Base-by-base conservation (phyloP, 345 rosid genomes). In the Ailanthus altissimus region DNA sequence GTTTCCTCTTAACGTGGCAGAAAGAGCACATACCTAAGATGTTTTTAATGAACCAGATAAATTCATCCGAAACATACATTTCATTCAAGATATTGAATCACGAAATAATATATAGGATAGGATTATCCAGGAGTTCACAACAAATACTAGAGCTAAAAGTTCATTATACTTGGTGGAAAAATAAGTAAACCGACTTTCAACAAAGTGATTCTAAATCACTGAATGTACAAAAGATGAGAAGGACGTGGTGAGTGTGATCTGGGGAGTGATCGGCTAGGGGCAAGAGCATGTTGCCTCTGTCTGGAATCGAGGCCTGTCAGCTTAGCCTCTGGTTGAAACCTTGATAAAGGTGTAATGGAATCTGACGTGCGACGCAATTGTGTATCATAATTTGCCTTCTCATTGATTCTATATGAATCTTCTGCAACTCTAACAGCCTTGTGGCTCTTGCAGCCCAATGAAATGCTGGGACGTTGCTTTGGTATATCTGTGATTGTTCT, bases 381-480 rank as follows among this genome's bases (percentile, higher is more conserved):
- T 6, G 77, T 58, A 11, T 83, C 83, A 18, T 63, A 78, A 76
- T 81, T 82, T 8, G 81, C 70, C 76, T 82, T 83, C 28, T 75
- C 82, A 57, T 81, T 82, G 28, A 77, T 77, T 79, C 51, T 84
- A 68, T 87, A 77, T 8, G 81, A 87, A 78, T 90, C 94, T 78
- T 84, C 90, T 8, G 93, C 88, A 43, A 91, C 87, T 75, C 76
- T 82, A 0, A 90, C 89, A 9, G 97, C 85, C 86, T 91, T 90
- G 43, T 88, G 85, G 62, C 90, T 91, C 81, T 90, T 92, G 69
- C 98, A 94, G 0, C 97, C 91, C 84, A 92, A 73, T 0, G 88
- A 77, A 56, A 86, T 86, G 6, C 82, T 65, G 0, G 89, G 67
- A 23, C 82, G 84, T 0, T 84, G 77, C 77, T 83, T 84, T 6